A percentile compares a stretch with the other conserved stretches of the same genome.
Evolutionary conservation across 176 grass and related monocot genomes (phyloP).

Genomic region (Ensete ventricosum): DNA sequence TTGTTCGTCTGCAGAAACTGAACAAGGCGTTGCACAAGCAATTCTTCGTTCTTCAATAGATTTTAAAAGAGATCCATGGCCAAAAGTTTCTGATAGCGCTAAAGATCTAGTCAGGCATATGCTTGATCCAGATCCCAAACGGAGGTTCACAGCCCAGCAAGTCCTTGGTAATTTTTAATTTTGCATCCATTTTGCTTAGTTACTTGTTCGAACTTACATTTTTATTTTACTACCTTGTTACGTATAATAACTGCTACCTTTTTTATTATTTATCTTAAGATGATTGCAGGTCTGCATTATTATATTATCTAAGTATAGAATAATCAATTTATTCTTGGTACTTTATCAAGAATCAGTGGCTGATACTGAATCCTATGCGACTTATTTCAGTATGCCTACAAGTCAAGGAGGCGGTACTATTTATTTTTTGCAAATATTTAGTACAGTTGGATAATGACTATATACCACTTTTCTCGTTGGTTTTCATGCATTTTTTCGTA

Average conservation of each 20-base stretch:
- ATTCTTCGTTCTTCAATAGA: slow-evolving; percentile 16
- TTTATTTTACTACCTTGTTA: background rate
- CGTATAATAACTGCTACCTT: background rate
- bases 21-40: slow-evolving; percentile 20
- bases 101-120: slow-evolving; percentile 15
- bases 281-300: background rate
- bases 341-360: no score
- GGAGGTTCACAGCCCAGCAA: slow-evolving; percentile 11
- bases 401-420: no score
- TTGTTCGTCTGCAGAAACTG: slow-evolving; percentile 8
- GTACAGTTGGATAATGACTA: no score
- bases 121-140: slow-evolving; percentile 17
- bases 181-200: background rate
- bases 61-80: slow-evolving; percentile 22
- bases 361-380: no score
- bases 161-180: slow-evolving; percentile 5
- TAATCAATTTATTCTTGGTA: no score
- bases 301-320: no score
- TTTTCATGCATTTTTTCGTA: no score
- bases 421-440: no score
- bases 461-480: no score
- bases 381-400: no score
- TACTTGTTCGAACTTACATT: background rate
- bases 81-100: slow-evolving; percentile 17
- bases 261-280: background rate